phyloP scores from a whole-genome alignment of 2,329 filamentous ascomycete species.

The Cryoendolithus antarcticus region DNA sequence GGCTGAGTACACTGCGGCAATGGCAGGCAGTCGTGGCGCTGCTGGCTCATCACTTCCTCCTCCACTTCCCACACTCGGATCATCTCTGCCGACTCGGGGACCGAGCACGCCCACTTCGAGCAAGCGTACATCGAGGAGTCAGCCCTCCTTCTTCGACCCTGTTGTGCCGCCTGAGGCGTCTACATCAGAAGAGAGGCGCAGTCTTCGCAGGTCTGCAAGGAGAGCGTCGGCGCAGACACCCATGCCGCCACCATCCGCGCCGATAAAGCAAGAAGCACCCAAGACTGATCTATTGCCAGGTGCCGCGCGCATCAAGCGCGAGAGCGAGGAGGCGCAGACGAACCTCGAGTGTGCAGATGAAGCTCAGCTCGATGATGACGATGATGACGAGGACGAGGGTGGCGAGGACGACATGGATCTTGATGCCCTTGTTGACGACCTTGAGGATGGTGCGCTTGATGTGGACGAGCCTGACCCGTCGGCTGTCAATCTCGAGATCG shows the following conservation, averaged over 20 bases:
- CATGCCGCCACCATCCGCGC: neutral
- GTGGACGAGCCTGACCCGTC: conserved; percentile 65
- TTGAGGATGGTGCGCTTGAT: conserved; percentile 70
- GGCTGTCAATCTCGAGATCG: conserved; percentile 85
- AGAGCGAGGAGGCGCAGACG: conserved; percentile 47
- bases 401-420: conserved; percentile 45
- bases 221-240: conserved; percentile 18
- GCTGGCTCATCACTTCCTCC: conserved; percentile 21
- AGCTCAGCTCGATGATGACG: conserved; percentile 63
- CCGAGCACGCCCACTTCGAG: conserved; percentile 1
- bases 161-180: conserved; percentile 8
- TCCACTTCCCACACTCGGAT: neutral
- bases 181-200: conserved; percentile 13
- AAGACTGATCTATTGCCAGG: too few relatives aligned
- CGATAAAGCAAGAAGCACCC: too few relatives aligned
- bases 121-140: conserved; percentile 8
- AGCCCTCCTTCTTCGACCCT: conserved; percentile 15
- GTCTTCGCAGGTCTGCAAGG: conserved; percentile 22
- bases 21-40: conserved; percentile 33
- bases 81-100: too few relatives aligned
- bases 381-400: conserved; percentile 38
- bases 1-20: conserved; percentile 66
- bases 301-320: conserved; percentile 18
- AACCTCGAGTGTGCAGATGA: conserved; percentile 89
- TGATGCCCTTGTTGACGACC: conserved; percentile 75